Percentiles rank a stretch among this genome's conserved stretches.
These are phyloP conservation scores for Geranomyces variabilis DNA, from an alignment of 192 early-diverging fungal genomes.

Conservation along the genomic window DNA sequence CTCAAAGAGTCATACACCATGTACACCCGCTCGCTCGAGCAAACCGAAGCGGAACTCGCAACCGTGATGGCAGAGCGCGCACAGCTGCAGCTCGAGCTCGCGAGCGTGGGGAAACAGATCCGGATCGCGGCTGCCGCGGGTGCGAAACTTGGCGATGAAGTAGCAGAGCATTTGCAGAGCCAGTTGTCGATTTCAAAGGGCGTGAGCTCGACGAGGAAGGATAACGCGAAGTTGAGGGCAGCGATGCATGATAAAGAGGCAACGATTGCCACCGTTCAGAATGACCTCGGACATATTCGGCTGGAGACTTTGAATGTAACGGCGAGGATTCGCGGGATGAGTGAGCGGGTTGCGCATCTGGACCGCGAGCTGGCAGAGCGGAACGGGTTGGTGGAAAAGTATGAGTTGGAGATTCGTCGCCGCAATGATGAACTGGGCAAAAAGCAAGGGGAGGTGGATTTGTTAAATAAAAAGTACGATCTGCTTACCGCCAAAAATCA, in stretches of 20 bases:
- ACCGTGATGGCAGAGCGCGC: slow-evolving; percentile 51
- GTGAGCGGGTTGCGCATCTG: slow-evolving; percentile 39
- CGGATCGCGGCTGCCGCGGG: slow-evolving; percentile 29
- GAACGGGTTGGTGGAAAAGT: slow-evolving; percentile 63
- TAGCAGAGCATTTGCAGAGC: slow-evolving; percentile 58
- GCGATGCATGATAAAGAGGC: slow-evolving; percentile 62
- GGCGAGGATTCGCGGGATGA: slow-evolving; percentile 39
- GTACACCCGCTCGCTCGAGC: slow-evolving; percentile 49
- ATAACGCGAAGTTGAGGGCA: slow-evolving; percentile 48
- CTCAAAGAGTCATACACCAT: slow-evolving; percentile 52
- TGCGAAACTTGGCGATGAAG: slow-evolving; percentile 53
- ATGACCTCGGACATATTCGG: slow-evolving; percentile 53
- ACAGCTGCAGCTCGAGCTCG: slow-evolving; percentile 54
- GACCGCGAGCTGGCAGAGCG: slow-evolving; percentile 52
- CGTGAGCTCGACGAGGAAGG: slow-evolving; percentile 42
- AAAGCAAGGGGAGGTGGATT: slow-evolving; percentile 63
- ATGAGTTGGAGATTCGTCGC: slow-evolving; percentile 62
- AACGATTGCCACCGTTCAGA: slow-evolving; percentile 53
- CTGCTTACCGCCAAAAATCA: slow-evolving; percentile 49
- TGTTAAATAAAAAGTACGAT: slow-evolving; percentile 66
- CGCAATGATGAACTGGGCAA: slow-evolving; percentile 63
- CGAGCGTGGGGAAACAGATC: slow-evolving; percentile 49
- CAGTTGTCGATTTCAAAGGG: slow-evolving; percentile 62
- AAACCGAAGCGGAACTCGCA: slow-evolving; percentile 56
- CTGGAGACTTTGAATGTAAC: slow-evolving; percentile 50